These are phyloP conservation scores for Pythium grandisporangium DNA, from an alignment of 352 stramenopile species.

Conservation along the genomic window DNA sequence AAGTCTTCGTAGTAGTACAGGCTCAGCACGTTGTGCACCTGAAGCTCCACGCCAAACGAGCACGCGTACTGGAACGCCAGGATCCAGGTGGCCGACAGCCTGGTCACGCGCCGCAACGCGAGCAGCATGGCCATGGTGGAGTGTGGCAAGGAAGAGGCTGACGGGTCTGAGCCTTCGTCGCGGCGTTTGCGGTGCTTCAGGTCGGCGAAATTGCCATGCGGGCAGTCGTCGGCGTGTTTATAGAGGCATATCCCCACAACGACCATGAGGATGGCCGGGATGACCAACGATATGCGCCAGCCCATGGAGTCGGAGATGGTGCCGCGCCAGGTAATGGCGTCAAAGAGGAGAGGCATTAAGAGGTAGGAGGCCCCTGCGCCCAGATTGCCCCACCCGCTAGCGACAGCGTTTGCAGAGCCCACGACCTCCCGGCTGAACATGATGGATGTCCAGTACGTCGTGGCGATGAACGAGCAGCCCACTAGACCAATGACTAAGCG, in stretches of 20 bases:
- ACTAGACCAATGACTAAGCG: slow-evolving; percentile 93
- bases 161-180: too few relatives aligned
- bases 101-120: slow-evolving; percentile 25
- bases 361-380: slow-evolving; percentile 84
- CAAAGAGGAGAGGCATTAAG: slow-evolving; percentile 85
- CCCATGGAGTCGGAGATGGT: slow-evolving; percentile 58
- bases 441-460: slow-evolving; percentile 88
- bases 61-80: slow-evolving; percentile 89
- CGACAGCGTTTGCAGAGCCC: slow-evolving; percentile 89
- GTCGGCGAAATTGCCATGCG: slow-evolving; percentile 88
- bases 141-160: too few relatives aligned
- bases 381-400: slow-evolving; percentile 91
- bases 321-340: slow-evolving; percentile 60
- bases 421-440: slow-evolving; percentile 93
- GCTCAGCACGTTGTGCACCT: slow-evolving; percentile 91
- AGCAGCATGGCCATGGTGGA: slow-evolving; percentile 1
- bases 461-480: slow-evolving; percentile 90
- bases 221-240: slow-evolving; percentile 85
- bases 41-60: slow-evolving; percentile 93
- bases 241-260: slow-evolving; percentile 52
- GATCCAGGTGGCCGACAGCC: slow-evolving; percentile 81
- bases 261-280: slow-evolving; percentile 85
- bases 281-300: slow-evolving; percentile 87
- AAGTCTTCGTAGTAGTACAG: slow-evolving; percentile 89
- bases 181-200: too few relatives aligned